These are phyloP conservation scores for Jacaranda mimosifolia DNA, from an alignment of 257 asterid genomes.

Conservation along the genomic window DNA sequence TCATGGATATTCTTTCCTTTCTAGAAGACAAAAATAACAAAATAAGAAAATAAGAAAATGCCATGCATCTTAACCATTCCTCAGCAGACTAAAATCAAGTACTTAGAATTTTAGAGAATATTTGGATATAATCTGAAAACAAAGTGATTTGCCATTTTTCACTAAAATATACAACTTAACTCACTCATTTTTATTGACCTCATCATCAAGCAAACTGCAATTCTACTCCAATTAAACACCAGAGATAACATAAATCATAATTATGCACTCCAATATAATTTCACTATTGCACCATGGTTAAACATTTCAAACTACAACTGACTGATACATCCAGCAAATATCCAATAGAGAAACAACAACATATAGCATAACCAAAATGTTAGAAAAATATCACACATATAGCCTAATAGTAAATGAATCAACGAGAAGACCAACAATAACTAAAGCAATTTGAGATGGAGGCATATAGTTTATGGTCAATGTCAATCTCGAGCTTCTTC, in stretches of 20 bases:
- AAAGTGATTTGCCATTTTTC: neutral
- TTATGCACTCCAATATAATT: neutral
- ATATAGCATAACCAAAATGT: neutral
- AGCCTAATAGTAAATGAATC: neutral
- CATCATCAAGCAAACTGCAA: neutral
- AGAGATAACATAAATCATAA: neutral
- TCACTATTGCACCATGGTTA: neutral
- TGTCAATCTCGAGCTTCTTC: constrained; percentile 70
- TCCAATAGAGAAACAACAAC: neutral
- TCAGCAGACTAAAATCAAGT: neutral
- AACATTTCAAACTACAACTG: neutral
- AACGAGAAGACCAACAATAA: neutral
- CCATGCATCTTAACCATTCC: neutral
- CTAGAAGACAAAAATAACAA: neutral
- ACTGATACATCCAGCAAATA: neutral
- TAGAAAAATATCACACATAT: neutral
- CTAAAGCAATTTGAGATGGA: neutral
- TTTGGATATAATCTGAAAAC: neutral
- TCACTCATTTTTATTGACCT: neutral
- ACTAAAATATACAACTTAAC: neutral
- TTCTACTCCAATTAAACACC: neutral
- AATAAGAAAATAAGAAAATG: neutral
- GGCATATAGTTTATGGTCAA: constrained; percentile 58
- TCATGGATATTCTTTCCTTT: neutral
- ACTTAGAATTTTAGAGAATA: neutral